These are phyloP conservation scores for Achaetomiella virescens DNA, from an alignment of 495 filamentous ascomycete species.

Conservation along the genomic window DNA sequence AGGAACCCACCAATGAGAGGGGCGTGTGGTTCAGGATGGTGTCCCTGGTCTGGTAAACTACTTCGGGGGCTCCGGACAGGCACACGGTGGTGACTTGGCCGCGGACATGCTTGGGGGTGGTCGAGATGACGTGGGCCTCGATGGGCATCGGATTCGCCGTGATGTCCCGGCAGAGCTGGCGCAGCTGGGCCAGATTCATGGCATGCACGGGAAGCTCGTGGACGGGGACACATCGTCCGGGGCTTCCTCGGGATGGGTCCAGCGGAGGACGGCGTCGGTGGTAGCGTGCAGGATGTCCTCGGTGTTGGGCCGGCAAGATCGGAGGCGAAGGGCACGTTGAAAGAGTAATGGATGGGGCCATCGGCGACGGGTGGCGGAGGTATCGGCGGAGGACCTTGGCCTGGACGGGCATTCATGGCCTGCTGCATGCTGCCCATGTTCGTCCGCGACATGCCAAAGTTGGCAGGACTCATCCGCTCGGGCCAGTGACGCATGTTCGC, in stretches of 20 bases:
- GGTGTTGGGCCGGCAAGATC: conserved; percentile 78
- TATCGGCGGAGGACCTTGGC: conserved; percentile 58
- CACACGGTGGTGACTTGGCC: conserved; percentile 85
- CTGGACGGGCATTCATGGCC: conserved; percentile 50
- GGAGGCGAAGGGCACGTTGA: conserved; percentile 93
- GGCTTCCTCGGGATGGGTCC: conserved; percentile 84
- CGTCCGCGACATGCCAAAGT: conserved; percentile 67
- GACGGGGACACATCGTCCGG: conserved; percentile 73
- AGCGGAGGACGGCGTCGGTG: conserved; percentile 71
- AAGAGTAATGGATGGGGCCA: conserved; percentile 65
- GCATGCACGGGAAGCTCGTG: conserved; percentile 85
- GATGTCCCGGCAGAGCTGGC: conserved; percentile 70
- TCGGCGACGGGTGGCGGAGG: conserved; percentile 57
- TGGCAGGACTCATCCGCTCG: conserved; percentile 75
- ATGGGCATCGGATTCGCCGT: conserved; percentile 60
- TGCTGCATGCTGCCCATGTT: conserved; percentile 68
- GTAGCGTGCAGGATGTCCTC: conserved; percentile 90
- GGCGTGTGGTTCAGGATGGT: conserved; percentile 81
- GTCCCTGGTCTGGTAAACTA: conserved; percentile 77
- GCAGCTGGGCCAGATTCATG: conserved; percentile 71
- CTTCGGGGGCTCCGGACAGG: conserved; percentile 74
- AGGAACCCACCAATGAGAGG: conserved; percentile 67
- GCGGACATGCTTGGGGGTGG: conserved; percentile 67
- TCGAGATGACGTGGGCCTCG: conserved; percentile 74
- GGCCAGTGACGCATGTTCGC: conserved; percentile 92